These are phyloP conservation scores for Eucalyptus marginata DNA, from an alignment of 345 rosid species.

Conservation along the genomic window DNA sequence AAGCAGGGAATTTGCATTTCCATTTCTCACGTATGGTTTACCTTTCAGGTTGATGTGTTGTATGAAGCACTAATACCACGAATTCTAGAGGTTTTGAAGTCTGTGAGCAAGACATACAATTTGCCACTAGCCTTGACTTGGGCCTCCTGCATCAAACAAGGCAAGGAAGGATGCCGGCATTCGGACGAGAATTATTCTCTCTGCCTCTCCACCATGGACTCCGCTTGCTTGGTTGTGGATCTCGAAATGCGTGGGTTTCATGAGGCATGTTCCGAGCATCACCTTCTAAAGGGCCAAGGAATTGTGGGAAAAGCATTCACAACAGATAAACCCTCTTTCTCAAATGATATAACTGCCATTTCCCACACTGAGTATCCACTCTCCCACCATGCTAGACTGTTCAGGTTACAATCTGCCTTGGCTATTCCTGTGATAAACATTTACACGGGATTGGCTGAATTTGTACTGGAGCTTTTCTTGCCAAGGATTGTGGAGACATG, in stretches of 20 bases:
- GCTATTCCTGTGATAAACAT: constrained; percentile 17
- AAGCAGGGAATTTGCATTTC: not conserved
- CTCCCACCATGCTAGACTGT: constrained; percentile 49
- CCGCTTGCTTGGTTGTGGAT: constrained; percentile 49
- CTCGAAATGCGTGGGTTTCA: constrained; percentile 27
- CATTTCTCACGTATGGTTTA: constrained; percentile 25
- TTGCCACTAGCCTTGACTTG: constrained; percentile 80
- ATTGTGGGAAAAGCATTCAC: constrained; percentile 69
- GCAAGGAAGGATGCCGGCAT: constrained; percentile 59
- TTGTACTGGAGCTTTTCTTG: constrained; percentile 23
- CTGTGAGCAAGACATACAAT: constrained; percentile 42
- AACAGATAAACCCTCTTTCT: constrained; percentile 43
- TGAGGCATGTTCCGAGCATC: constrained; percentile 81
- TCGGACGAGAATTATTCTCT: constrained; percentile 46
- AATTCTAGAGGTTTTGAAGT: constrained; percentile 37
- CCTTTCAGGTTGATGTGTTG: constrained; percentile 12
- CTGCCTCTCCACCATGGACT: constrained; percentile 53
- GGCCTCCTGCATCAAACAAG: constrained; percentile 57
- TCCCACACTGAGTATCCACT: constrained; percentile 68
- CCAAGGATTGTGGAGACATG: constrained; percentile 12
- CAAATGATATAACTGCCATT: constrained; percentile 45
- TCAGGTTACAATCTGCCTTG: constrained; percentile 8
- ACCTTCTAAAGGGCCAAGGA: constrained; percentile 67
- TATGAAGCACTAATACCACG: constrained; percentile 40
- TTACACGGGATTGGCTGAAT: constrained; percentile 1